phyloP scores from a whole-genome alignment of 225 moss, liverwort and hornwort genomes.

The Polytrichum formosum region DNA sequence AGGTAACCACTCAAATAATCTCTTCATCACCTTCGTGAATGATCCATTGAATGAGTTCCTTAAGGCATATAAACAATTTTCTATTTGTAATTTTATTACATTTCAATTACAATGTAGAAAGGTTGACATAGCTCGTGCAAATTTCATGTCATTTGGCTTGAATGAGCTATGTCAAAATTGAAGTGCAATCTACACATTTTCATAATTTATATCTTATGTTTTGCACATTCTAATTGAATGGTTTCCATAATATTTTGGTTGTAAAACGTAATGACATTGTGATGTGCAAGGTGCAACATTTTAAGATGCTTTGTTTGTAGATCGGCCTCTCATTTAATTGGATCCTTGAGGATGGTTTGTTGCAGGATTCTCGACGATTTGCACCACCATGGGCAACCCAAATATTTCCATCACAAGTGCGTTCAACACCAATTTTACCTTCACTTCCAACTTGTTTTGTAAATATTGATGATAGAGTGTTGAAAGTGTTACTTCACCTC shows the following conservation, averaged over 20 bases:
- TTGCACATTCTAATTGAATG: too few relatives aligned
- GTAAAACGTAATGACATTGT: not conserved
- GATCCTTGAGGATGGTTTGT: not conserved
- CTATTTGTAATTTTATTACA: not conserved
- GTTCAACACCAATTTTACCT: not conserved
- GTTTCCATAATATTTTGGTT: not conserved
- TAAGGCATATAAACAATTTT: not conserved
- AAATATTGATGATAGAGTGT: not conserved
- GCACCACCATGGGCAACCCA: not conserved
- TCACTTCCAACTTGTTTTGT: not conserved
- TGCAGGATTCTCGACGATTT: not conserved
- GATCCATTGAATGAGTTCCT: not conserved
- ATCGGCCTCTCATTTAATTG: too few relatives aligned
- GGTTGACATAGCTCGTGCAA: not conserved
- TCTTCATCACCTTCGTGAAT: not conserved
- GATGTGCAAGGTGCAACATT: not conserved
- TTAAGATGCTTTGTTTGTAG: too few relatives aligned
- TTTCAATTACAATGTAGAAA: not conserved
- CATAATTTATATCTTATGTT: not conserved
- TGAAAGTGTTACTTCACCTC: not conserved
- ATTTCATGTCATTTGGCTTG: not conserved
- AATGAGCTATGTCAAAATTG: not conserved
- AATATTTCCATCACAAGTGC: not conserved
- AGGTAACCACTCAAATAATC: not conserved
- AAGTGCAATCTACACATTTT: not conserved